Base-by-base conservation (phyloP, 768 basidiomycete genomes). In the Russula sp. region DNA sequence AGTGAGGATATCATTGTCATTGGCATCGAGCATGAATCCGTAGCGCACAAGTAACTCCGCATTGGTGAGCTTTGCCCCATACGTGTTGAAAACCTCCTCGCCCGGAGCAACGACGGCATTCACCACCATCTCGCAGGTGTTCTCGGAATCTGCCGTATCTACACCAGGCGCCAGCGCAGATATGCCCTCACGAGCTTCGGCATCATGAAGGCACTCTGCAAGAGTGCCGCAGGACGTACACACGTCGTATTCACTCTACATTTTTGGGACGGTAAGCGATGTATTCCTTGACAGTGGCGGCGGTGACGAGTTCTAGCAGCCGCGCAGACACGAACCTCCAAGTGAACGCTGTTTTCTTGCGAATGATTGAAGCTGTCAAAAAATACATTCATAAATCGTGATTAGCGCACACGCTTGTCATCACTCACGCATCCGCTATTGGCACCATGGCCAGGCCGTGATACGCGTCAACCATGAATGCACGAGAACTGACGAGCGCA, bases 381-480 rank as follows among this genome's bases (percentile, higher is more conserved):
- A 52, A 54, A 51, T 20, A 32, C 22, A 63, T 46, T 16, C 34
- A 46, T 47, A 13, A 53, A 38, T 47, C 2, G 14, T 25, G 35
- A 54, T 54, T 16, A 38, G 32, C 49, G 38, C 20, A 20, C 35
- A 39, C 32, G 42, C 6, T 20, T 39, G 42, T 32, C 35, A 41
- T 58, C 9, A 80, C 85, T 72, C 70, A 90, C 88, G 81, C 80
- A 74, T 94, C 93, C 36, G 90, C 90, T 65, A 93, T 81, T 5
- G 93, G 91, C 20, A 92, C 88, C 81, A 96, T 87, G 1, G 87
- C 81, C 18, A 94, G 75, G 7, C 84, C 83, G 70, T 92, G 90
- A 69, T 83, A 93, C 7, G 82, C 79, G 72, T 95, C 93, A 63
- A 93, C 83, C 61, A 90, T 76, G 73, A 95, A 95, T 3, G 90